Base-by-base conservation (phyloP, 2,329 filamentous ascomycete species). In the Zasmidium cellare region DNA sequence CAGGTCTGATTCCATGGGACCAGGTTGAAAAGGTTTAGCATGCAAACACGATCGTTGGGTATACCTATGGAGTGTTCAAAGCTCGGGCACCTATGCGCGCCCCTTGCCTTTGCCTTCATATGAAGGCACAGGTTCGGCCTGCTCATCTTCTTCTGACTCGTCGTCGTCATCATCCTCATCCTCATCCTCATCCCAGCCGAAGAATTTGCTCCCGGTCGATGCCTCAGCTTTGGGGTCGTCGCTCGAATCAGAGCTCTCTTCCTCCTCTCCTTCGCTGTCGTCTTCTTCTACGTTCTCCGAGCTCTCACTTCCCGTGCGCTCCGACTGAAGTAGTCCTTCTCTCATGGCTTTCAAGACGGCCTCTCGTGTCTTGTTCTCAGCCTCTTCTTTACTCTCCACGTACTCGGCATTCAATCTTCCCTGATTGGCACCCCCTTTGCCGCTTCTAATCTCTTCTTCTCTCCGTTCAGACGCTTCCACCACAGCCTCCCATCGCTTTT, bases 321-420 rank as follows among this genome's bases (percentile, higher is more conserved):
- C 62, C 3, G 19, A 64, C 35, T 88, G 86, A 54, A 80, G 79
- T 58, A 66, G 57, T 2, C 86, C 86, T 16, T 81, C 79, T 74
- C 85, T 87, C 78, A 92, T 87, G 7, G 86, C 87, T 50, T 83
- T 84, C 46, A 89, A 71, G 5, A 93, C 89, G 2, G 90, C 90
- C 66, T 90, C 86, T 44, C 90, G 80, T 0, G 92, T 93, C 74
- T 89, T 88, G 77, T 96, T 91, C 64, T 85, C 88, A 23, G 89
- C 89, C 71, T 96, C 92, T 67, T 97, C 92, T 75, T 96, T 96
- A 64, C 91, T 89, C 72, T 99, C 94, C 44, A 97, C 87, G 92
- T 93, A 99, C 71, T 93, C 89, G 0, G 91, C 91, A 69, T 97
- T 91, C 44, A 97, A 65, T 61, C 83, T 78, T 18, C 78, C 80